Evolutionary conservation across 75 land plant species (phyloP).

Genomic region (Azolla pinnata): DNA sequence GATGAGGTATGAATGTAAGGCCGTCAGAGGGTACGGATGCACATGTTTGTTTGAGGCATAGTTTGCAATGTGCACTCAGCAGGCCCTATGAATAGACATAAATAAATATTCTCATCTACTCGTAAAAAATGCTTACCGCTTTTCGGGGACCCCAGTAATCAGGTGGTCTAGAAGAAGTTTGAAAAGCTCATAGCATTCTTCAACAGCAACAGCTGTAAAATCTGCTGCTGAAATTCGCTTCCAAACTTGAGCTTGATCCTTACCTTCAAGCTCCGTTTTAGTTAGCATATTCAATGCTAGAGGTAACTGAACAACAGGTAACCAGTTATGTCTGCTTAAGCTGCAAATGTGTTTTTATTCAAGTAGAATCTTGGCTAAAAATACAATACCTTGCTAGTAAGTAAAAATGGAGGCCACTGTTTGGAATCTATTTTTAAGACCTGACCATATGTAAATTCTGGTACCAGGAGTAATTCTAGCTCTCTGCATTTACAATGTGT

Average conservation of each 20-base stretch:
- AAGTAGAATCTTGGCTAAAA: background rate
- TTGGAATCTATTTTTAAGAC: conserved; percentile 47
- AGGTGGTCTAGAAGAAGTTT: conserved; percentile 50
- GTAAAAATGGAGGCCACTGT: conserved; percentile 97
- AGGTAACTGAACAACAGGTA: conserved; percentile 46
- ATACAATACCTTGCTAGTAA: conserved; percentile 88
- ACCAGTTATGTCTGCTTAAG: background rate
- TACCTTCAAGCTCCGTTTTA: conserved; percentile 48
- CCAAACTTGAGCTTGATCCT: conserved; percentile 74
- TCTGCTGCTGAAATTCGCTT: conserved; percentile 81
- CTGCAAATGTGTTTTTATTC: too few relatives aligned
- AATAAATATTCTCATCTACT: background rate
- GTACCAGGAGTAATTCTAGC: conserved; percentile 88
- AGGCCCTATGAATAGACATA: conserved; percentile 3
- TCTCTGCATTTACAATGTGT: conserved; percentile 68
- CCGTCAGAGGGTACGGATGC: too few relatives aligned
- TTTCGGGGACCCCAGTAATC: conserved; percentile 79
- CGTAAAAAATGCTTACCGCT: conserved; percentile 32
- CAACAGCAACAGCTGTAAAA: conserved; percentile 82
- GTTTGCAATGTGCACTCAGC: too few relatives aligned
- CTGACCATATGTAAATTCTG: conserved; percentile 81
- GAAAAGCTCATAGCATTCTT: conserved; percentile 75
- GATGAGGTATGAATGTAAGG: too few relatives aligned
- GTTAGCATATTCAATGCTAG: conserved; percentile 77
- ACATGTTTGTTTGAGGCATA: too few relatives aligned